phyloP scores from a whole-genome alignment of 2,329 filamentous ascomycete genomes.

The Monilinia vaccinii-corymbosi region DNA sequence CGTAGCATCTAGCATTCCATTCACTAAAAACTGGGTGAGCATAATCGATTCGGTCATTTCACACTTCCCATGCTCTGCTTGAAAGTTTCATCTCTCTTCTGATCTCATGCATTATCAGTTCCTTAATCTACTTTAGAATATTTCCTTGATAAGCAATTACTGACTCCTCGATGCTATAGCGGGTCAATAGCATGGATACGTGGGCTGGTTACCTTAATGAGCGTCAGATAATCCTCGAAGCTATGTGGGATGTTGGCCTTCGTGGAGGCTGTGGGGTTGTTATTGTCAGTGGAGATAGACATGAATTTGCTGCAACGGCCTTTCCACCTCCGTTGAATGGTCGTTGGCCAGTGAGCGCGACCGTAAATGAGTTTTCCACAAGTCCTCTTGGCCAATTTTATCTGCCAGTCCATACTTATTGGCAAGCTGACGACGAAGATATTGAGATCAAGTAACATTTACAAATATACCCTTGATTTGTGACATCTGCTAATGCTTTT shows the following conservation, averaged over 20 bases:
- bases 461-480: too few relatives aligned
- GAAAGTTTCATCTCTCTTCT: not conserved
- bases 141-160: not conserved
- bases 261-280: slow-evolving; percentile 65
- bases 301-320: slow-evolving; percentile 89
- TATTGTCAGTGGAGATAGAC: slow-evolving; percentile 83
- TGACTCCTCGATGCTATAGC: slow-evolving; percentile 27
- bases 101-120: not conserved
- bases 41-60: not conserved
- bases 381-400: slow-evolving; percentile 94
- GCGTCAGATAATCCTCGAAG: slow-evolving; percentile 69
- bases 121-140: not conserved
- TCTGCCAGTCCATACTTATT: slow-evolving; percentile 74
- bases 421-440: slow-evolving; percentile 72
- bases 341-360: slow-evolving; percentile 52
- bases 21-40: slow-evolving; percentile 86
- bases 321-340: slow-evolving; percentile 55
- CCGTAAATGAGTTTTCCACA: slow-evolving; percentile 84
- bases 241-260: slow-evolving; percentile 82
- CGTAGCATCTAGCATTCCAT: slow-evolving; percentile 80
- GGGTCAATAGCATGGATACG: slow-evolving; percentile 76
- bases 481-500: slow-evolving; percentile 18
- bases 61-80: not conserved
- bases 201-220: slow-evolving; percentile 90
- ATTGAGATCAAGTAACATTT: slow-evolving; percentile 67